Base-by-base conservation (phyloP, 108 stramenopile species). In the Licmophora abbreviata region DNA sequence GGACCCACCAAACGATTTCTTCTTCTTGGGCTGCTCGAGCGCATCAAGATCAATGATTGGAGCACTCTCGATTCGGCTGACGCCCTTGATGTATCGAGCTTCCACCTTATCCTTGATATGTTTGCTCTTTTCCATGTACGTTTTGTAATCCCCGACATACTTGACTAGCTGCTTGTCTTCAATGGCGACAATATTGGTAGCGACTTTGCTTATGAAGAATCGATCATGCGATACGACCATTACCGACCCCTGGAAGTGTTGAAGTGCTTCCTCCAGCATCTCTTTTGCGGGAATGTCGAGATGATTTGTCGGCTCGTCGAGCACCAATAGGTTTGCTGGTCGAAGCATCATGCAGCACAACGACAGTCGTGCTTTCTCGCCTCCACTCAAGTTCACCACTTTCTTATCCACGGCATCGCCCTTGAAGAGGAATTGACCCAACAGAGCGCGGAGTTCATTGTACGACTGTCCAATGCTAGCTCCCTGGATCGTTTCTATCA, bases 211-310 rank as follows among this genome's bases (percentile, higher is more conserved):
- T 63, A 98, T 86, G 62, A 98, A 98, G 77, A 94, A 98, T 33
- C 97, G 79, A 76, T 98, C 97, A 56, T 98, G 97, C 0, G 90
- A 92, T 5, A 98, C 85, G 22, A 98, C 73, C 29, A 96, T 72
- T 18, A 96, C 81, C 5, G 94, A 77, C 29, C 97, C 97, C 22
- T 73, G 80, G 64, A 93, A 98, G 61, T 94, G 73, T 62, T 87
- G 91, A 10, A 96, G 71, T 7, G 97, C 97, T 61, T 97, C 97
- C 58, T 98, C 97, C 3, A 98, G 71, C 91, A 96, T 94, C 74
- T 98, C 95, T 51, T 95, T 95, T 7, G 95, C 94, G n/a, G 94
- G 93, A 44, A 98, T 96, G 53, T 95, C 93, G 56, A 85, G 49
- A 41, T 74, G 68, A 44, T 88, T 88, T 7, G 92, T 93, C 1